Evolutionary conservation across 257 asterid genomes (phyloP), one percentile per base, ranked within the genome.

Genomic region (Leonotis leonurus): DNA sequence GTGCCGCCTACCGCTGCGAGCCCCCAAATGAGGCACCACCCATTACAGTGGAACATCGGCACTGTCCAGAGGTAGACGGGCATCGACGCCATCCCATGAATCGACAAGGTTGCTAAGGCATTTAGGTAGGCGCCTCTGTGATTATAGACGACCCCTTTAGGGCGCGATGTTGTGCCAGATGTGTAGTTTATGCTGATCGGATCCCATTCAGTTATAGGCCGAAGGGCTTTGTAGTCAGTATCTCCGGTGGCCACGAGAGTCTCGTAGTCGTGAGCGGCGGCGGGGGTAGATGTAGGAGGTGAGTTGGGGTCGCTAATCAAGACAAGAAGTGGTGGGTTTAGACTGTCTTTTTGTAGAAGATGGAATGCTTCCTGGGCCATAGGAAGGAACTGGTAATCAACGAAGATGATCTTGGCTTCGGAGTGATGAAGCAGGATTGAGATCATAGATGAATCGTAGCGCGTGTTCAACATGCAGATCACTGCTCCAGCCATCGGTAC

Each of bases 401-500:
- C 85, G 25, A 83, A 83, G 17, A 83, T 35, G 68, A 80, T 56
- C 73, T 78, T 83, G 25, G 90, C 75, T 60, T 80, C 83, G 0
- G 87, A 83, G 55, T 83, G 90, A 2, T 72, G 81, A 10, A 83
- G 75, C 2, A 83, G 81, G 67, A 52, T 7, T 1, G 90, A 80
- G 58, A 83, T 44, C 90, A 78, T 80, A 8, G 73, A 18, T 3
- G 87, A 57, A 51, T 83, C 80, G 32, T 73, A 87, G 65, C 87
- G 87, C 0, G 78, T 73, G 67, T 83, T 83, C 4, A 83, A 25
- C 1, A 85, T 64, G 73, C 90, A 83, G 36, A 83, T 57, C 36
- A 83, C 56, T 3, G 75, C 87, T 67, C 90, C 90, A 3, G 87
- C 85, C 87, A 83, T 83, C 0, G 90, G 90, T 33, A 80, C 87